Evolutionary conservation across 164 flowering plant species (phyloP).

Genomic region (Aristolochia californica): DNA sequence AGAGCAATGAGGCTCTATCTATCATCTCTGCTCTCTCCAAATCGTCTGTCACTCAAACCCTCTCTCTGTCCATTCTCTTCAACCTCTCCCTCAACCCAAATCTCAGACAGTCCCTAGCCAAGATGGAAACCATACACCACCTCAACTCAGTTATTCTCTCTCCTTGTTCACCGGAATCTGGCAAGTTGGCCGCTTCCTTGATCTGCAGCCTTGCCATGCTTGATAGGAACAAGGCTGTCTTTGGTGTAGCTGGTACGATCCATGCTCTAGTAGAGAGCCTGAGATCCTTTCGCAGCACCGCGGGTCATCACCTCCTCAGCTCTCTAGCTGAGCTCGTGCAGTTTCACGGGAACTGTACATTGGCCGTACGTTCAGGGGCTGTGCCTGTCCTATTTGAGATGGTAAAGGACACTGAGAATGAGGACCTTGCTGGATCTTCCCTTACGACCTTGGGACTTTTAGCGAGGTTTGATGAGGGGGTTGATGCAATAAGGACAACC

Average conservation of each 20-base stretch:
- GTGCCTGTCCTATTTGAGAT: constrained; percentile 29
- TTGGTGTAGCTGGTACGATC: constrained; percentile 59
- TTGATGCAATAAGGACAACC: constrained; percentile 26
- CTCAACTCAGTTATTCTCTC: constrained; percentile 37
- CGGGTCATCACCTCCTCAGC: constrained; percentile 51
- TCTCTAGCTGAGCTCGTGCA: constrained; percentile 57
- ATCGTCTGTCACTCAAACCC: constrained; percentile 23
- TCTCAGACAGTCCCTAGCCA: constrained; percentile 36
- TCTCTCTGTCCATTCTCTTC: constrained; percentile 51
- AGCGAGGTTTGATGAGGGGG: constrained; percentile 49
- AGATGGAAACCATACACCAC: constrained; percentile 35
- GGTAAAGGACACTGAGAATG: constrained; percentile 24
- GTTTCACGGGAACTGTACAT: constrained; percentile 66
- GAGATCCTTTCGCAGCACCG: constrained; percentile 8
- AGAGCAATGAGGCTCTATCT: constrained; percentile 33
- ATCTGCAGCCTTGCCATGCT: constrained; percentile 67
- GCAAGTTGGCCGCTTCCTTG: constrained; percentile 36
- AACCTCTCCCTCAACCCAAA: constrained; percentile 58
- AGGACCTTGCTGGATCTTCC: constrained; percentile 44
- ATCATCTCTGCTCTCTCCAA: constrained; percentile 27
- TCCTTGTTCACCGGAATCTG: constrained; percentile 25
- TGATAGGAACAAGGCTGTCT: constrained; percentile 62
- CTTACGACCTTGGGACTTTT: constrained; percentile 42
- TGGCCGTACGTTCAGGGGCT: constrained; percentile 49
- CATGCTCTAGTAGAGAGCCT: constrained; percentile 37